These are phyloP conservation scores for Prunus armeniaca DNA, from an alignment of 306 rosid genomes.

Conservation along the genomic window DNA sequence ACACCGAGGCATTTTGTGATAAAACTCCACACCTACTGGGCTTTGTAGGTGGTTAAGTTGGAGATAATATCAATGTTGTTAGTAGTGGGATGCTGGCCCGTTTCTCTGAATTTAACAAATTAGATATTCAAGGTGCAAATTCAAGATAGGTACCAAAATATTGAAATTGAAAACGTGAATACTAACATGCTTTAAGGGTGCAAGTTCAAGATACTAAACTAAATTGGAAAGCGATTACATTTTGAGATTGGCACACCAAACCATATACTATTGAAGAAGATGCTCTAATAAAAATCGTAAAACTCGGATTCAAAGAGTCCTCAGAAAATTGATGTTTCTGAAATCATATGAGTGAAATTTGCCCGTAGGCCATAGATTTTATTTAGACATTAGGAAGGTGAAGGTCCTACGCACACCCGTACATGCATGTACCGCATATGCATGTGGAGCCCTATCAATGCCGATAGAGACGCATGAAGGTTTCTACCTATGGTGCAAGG, in stretches of 20 bases:
- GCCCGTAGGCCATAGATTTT: not conserved
- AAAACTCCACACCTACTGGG: accelerated
- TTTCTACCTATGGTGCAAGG: conserved; percentile 4
- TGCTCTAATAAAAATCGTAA: not conserved
- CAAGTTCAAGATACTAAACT: too few species aligned
- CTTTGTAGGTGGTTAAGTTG: too few species aligned
- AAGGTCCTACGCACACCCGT: not conserved
- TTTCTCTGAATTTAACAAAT: too few species aligned
- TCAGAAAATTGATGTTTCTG: not conserved
- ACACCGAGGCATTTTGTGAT: too few species aligned
- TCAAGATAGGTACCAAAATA: too few species aligned
- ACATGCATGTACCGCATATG: conserved; percentile 4
- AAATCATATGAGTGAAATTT: not conserved
- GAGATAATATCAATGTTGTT: too few species aligned
- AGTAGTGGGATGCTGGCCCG: too few species aligned
- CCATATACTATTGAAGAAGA: not conserved
- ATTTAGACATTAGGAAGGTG: too few species aligned
- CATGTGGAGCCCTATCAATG: conserved; percentile 13
- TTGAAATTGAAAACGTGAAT: too few species aligned
- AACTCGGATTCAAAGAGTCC: not conserved
- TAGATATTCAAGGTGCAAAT: too few species aligned
- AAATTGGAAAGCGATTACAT: not conserved
- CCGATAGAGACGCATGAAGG: conserved; percentile 16
- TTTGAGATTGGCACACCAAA: not conserved
- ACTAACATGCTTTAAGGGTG: too few species aligned